phyloP scores from a whole-genome alignment of 805 yeast species.

The Phaffomyces thermotolerans region DNA sequence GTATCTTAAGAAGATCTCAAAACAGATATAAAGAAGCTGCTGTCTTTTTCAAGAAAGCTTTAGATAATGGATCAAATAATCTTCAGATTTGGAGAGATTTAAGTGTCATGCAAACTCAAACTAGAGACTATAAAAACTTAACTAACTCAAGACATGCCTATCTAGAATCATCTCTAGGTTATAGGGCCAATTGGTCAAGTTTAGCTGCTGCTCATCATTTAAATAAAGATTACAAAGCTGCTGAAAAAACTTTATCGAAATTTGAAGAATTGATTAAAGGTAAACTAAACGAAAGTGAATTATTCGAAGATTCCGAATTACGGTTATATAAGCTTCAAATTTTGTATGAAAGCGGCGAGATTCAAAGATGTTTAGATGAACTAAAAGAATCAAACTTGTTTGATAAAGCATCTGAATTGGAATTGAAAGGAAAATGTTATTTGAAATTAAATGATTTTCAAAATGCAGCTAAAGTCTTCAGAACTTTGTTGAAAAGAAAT shows the following conservation, averaged over 20 bases:
- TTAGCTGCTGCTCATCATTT: conserved; percentile 81
- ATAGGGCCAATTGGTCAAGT: conserved; percentile 85
- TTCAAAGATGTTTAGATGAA: conserved; percentile 44
- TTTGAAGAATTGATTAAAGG: conserved; percentile 72
- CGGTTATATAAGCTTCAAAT: conserved; percentile 63
- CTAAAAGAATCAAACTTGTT: conserved; percentile 44
- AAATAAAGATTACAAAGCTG: conserved; percentile 56
- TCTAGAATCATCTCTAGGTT: conserved; percentile 70
- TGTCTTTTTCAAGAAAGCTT: conserved; percentile 66
- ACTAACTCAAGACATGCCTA: conserved; percentile 57
- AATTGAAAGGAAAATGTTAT: conserved; percentile 59
- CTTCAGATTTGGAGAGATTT: conserved; percentile 76
- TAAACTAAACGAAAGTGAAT: conserved; percentile 56
- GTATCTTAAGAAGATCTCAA: conserved; percentile 68
- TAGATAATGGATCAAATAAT: conserved; percentile 73
- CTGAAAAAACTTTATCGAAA: conserved; percentile 63
- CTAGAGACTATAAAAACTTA: conserved; percentile 61
- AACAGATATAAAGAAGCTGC: conserved; percentile 71
- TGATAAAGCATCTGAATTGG: conserved; percentile 57
- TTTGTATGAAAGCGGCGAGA: conserved; percentile 44
- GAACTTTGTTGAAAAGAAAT: conserved; percentile 71
- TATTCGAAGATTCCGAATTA: conserved; percentile 77
- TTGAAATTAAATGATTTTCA: conserved; percentile 46
- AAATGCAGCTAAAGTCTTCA: conserved; percentile 63
- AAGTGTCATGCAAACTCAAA: conserved; percentile 71